Evolutionary conservation across 805 yeast species (phyloP).

Genomic region (Metschnikowia cubensis): DNA sequence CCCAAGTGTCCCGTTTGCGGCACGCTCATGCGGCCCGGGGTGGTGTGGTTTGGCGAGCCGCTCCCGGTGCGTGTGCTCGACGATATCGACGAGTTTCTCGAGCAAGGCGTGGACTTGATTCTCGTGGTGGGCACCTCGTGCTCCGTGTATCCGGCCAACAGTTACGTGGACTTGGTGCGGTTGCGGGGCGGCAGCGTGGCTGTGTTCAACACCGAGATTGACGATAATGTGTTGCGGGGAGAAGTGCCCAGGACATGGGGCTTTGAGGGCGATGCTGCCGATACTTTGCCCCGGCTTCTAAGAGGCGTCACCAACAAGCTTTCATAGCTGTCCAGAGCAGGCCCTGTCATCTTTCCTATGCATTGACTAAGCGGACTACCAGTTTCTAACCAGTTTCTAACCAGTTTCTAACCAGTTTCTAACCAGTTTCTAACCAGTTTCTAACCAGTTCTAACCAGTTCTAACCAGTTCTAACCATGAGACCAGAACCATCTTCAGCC

Average conservation of each 20-base stretch:
- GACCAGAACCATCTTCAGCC: too few species aligned
- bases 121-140: conserved; percentile 85
- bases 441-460: too few species aligned
- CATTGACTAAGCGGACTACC: too few species aligned
- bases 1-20: conserved; percentile 78
- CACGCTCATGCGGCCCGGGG: conserved; percentile 75
- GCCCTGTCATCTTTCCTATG: too few species aligned
- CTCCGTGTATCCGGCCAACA: conserved; percentile 87
- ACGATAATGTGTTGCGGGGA: conserved; percentile 39
- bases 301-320: neutral
- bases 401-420: too few species aligned
- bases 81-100: conserved; percentile 66
- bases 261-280: conserved; percentile 77
- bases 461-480: too few species aligned
- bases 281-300: conserved; percentile 61
- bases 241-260: conserved; percentile 55
- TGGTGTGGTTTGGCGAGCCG: conserved; percentile 94
- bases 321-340: too few species aligned
- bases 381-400: too few species aligned
- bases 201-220: conserved; percentile 70
- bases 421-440: too few species aligned
- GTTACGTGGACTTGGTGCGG: conserved; percentile 75
- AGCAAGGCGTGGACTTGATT: conserved; percentile 60
- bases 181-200: conserved; percentile 79
- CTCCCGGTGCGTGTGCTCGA: conserved; percentile 62